phyloP scores from a whole-genome alignment of 2,329 filamentous ascomycete genomes.

The Hortaea sp. region DNA sequence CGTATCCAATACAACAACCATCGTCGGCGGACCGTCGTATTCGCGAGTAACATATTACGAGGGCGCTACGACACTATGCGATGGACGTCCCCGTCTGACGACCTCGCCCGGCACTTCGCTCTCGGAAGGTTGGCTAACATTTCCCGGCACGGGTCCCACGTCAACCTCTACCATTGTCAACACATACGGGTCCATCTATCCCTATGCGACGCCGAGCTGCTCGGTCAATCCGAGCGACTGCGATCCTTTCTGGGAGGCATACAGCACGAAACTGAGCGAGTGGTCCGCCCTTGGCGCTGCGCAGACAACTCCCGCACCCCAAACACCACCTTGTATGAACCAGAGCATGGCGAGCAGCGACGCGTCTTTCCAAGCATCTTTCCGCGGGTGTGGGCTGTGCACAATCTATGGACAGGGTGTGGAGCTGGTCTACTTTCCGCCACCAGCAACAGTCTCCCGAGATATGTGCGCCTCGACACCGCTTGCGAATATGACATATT shows the following conservation, averaged over 20 bases:
- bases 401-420: constrained; percentile 23
- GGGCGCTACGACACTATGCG: constrained; percentile 21
- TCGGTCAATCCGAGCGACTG: constrained; percentile 18
- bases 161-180: constrained; percentile 5
- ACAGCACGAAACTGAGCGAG: constrained; percentile 10
- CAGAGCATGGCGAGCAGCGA: constrained; percentile 6
- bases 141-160: constrained; percentile 2
- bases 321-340: constrained; percentile 16
- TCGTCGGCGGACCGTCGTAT: constrained; percentile 11
- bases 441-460: constrained; percentile 13
- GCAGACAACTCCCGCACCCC: constrained; percentile 12
- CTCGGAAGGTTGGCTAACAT: constrained; percentile 9
- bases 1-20: constrained; percentile 1
- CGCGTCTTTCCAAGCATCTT: constrained; percentile 5
- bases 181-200: constrained; percentile 7
- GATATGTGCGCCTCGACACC: constrained; percentile 22
- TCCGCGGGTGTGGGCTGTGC: constrained; percentile 21
- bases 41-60: constrained; percentile 16
- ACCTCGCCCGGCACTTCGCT: constrained; percentile 15
- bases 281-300: neutral
- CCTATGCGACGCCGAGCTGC: constrained; percentile 13
- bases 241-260: constrained; percentile 18
- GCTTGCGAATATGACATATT: constrained; percentile 15
- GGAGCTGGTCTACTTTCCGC: constrained; percentile 21
- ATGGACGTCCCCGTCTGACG: constrained; percentile 18